A percentile compares a stretch with the other conserved stretches of the same genome.
phyloP scores from a whole-genome alignment of 148 eudicot species.

The Cornus kousa region DNA sequence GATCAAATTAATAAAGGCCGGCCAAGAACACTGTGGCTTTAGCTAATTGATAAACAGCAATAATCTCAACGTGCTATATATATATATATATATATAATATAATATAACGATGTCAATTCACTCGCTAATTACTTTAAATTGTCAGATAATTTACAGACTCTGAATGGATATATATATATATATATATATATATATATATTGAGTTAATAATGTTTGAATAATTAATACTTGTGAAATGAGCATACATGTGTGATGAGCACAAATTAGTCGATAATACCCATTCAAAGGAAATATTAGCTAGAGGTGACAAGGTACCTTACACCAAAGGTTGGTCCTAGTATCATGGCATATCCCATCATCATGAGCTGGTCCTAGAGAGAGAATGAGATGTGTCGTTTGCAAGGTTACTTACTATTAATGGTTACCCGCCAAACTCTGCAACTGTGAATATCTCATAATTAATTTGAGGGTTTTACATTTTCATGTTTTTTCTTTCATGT shows the following conservation, averaged over 20 bases:
- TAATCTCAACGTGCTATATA: too few relatives aligned
- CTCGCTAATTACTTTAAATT: too few relatives aligned
- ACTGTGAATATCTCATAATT: not conserved
- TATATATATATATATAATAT: too few relatives aligned
- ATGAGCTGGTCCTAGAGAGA: not conserved
- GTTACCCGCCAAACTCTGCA: not conserved
- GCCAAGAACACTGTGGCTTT: too few relatives aligned
- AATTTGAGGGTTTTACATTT: too few relatives aligned
- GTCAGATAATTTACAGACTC: too few relatives aligned
- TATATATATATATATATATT: too few relatives aligned
- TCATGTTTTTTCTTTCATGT: too few relatives aligned
- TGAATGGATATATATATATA: too few relatives aligned
- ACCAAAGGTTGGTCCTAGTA: not conserved
- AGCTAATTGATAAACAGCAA: too few relatives aligned
- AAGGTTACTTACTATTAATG: not conserved
- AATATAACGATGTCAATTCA: too few relatives aligned
- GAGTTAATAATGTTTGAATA: not conserved
- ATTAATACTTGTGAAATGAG: not conserved
- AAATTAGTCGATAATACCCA: slow-evolving; percentile 4
- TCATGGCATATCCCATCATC: not conserved
- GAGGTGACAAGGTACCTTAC: not conserved
- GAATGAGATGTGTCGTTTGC: not conserved
- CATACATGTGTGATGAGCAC: not conserved
- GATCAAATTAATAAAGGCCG: not conserved
- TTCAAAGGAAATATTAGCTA: not conserved